Percentiles rank a stretch among this genome's conserved stretches.
Evolutionary conservation across 1,284 basidiomycete genomes (phyloP).

Genomic region (Tilletia caries): DNA sequence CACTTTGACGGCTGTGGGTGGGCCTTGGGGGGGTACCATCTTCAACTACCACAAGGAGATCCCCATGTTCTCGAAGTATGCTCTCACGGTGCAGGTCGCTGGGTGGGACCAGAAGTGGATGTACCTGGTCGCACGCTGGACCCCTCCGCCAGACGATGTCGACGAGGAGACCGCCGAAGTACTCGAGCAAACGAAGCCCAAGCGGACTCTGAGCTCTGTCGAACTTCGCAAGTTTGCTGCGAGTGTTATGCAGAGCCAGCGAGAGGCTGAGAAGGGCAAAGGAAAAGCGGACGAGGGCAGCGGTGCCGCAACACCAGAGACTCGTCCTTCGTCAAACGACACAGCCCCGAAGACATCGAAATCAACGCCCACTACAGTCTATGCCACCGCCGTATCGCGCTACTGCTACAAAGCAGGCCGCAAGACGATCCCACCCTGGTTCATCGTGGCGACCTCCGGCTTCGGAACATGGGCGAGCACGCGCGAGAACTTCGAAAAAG

Average conservation of each 20-base stretch:
- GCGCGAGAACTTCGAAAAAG: slow-evolving; percentile 36
- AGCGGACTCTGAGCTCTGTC: neutral
- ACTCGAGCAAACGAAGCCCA: slow-evolving; percentile 11
- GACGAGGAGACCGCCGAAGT: slow-evolving; percentile 5
- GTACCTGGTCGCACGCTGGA: neutral
- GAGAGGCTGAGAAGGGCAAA: slow-evolving; percentile 5
- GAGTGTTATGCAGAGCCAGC: slow-evolving; percentile 4
- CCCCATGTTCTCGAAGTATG: slow-evolving; percentile 31
- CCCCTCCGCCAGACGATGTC: neutral
- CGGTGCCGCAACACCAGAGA: neutral
- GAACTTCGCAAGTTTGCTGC: slow-evolving; percentile 10
- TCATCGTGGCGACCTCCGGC: slow-evolving; percentile 36
- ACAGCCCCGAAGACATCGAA: neutral
- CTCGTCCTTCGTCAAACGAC: slow-evolving; percentile 1
- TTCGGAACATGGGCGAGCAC: slow-evolving; percentile 31
- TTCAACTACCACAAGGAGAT: slow-evolving; percentile 41
- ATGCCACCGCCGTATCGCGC: slow-evolving; percentile 36
- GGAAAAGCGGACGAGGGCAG: slow-evolving; percentile 4
- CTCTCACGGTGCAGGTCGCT: slow-evolving; percentile 27
- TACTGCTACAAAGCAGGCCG: slow-evolving; percentile 39
- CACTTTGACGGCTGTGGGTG: slow-evolving; percentile 14
- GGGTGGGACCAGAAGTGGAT: slow-evolving; percentile 47
- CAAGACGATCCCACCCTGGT: slow-evolving; percentile 44
- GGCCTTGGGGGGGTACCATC: slow-evolving; percentile 19
- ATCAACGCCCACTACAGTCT: slow-evolving; percentile 19